Conservation (phyloP, 73 alveolate genomes). For the Uronychia binucleata region DNA sequence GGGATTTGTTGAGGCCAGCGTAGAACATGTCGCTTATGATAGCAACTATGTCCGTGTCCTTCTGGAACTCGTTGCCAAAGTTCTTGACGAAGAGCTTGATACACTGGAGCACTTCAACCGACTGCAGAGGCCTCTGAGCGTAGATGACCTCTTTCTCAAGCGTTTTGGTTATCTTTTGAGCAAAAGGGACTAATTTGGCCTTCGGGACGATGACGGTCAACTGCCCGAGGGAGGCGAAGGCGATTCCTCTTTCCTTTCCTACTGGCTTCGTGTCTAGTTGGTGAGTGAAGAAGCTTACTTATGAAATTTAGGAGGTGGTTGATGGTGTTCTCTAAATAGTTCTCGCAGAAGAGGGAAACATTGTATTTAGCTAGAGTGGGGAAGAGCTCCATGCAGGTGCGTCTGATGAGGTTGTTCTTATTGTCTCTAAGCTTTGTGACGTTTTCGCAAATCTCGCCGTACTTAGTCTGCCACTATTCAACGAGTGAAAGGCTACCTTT, state of each 20-base stretch:
- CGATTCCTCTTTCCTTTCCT: conserved; percentile 43
- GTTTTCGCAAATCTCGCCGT: conserved; percentile 5
- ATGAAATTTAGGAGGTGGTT: conserved; percentile 3
- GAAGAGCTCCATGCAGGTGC: conserved; percentile 21
- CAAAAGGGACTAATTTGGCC: conserved; percentile 2
- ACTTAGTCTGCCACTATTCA: neutral
- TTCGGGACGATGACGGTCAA: conserved; percentile 21
- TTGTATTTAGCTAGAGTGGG: conserved; percentile 21
- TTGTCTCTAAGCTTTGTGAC: conserved; percentile 17
- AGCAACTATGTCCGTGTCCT: conserved; percentile 30
- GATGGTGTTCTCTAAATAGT: neutral
- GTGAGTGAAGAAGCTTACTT: neutral
- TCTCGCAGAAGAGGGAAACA: neutral
- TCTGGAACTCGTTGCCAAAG: conserved; percentile 38
- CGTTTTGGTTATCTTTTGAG: neutral
- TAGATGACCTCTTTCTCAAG: conserved; percentile 29
- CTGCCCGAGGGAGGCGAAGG: conserved; percentile 36
- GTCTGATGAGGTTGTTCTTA: conserved; percentile 15
- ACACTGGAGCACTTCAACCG: conserved; percentile 36
- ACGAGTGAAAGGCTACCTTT: neutral
- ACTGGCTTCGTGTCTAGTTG: neutral
- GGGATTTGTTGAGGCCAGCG: conserved; percentile 31
- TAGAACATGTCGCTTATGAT: conserved; percentile 42
- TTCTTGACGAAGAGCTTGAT: conserved; percentile 29
- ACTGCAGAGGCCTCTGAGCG: conserved; percentile 10